phyloP scores from a whole-genome alignment of 2,329 filamentous ascomycete species.

The Pestalotiopsis sp. region DNA sequence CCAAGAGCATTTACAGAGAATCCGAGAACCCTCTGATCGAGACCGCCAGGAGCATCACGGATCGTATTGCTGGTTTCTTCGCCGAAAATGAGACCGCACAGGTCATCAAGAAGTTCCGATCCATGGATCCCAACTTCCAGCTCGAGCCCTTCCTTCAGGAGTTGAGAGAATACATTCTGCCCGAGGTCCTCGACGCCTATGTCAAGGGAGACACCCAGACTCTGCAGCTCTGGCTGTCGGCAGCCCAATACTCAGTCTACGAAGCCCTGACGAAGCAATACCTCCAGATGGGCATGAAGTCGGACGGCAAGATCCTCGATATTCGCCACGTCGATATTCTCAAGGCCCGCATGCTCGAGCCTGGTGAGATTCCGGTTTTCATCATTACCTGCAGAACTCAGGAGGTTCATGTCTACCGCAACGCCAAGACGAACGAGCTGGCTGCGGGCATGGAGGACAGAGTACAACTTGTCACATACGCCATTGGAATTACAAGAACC shows the following conservation, averaged over 20 bases:
- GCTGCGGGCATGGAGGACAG: slow-evolving; percentile 98
- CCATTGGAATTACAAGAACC: slow-evolving; percentile 91
- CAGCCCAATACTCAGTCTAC: slow-evolving; percentile 95
- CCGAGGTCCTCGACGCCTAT: slow-evolving; percentile 95
- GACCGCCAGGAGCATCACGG: slow-evolving; percentile 91
- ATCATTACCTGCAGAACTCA: slow-evolving; percentile 96
- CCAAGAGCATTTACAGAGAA: slow-evolving; percentile 89
- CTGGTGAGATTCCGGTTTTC: slow-evolving; percentile 89
- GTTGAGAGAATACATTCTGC: slow-evolving; percentile 95
- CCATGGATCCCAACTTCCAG: slow-evolving; percentile 94
- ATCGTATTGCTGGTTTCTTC: slow-evolving; percentile 92
- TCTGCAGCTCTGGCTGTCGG: slow-evolving; percentile 92
- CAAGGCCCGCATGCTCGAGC: slow-evolving; percentile 77
- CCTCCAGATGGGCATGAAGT: slow-evolving; percentile 88
- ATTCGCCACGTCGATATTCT: slow-evolving; percentile 92
- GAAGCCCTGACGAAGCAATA: slow-evolving; percentile 97
- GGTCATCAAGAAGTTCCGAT: slow-evolving; percentile 97
- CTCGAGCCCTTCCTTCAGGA: slow-evolving; percentile 93
- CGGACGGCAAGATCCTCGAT: slow-evolving; percentile 91
- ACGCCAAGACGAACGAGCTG: slow-evolving; percentile 84
- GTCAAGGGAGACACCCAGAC: slow-evolving; percentile 94
- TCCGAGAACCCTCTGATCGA: slow-evolving; percentile 95
- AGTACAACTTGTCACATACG: slow-evolving; percentile 97
- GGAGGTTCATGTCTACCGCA: slow-evolving; percentile 95
- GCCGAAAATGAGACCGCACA: slow-evolving; percentile 97